Base-by-base conservation (phyloP, 805 yeast genomes). In the Candida caryicola region DNA sequence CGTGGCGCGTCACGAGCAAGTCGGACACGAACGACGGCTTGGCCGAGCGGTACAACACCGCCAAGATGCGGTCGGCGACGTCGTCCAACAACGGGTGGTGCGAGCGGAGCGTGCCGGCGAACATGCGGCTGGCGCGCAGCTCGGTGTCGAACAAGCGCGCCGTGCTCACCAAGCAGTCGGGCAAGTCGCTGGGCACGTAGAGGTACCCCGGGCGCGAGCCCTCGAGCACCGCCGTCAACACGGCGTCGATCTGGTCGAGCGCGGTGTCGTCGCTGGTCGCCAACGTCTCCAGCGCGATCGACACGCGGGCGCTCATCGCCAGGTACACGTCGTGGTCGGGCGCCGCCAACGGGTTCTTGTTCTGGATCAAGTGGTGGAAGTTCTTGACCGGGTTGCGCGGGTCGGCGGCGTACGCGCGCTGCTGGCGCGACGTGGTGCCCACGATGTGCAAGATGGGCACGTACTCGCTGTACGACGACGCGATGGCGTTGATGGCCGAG, bases 371-470 rank as follows among this genome's bases (percentile, higher is more conserved):
- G 54, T 83, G 90, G 54, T 83, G 91, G 39, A 49, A 46, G 43
- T 64, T 64, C 33, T 45, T 45, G 25, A 59, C 53, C 3, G 33
- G 32, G 19, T 17, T 29, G 5, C 32, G 18, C 6, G 36, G 36
- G 17, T 42, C 33, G 4, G 43, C 30, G 2, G 66, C 63, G 25
- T 54, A 52, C n/a, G 21, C 43, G 21, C 45, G 34, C 36, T 60
- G 60, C 32, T 45, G 46, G 7, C 52, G 43, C 13, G 62, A 47
- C 2, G 62, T 49, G 5, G 86, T 80, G 28, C 96, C 96, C 13
- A 89, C 95, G 47, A 89, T 81, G 61, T 87, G 95, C 40, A 88
- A 66, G 2, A 88, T 66, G 5, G 93, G 93, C 30, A 82, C 82
- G 49, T 71, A 76, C 62, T 88, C 96, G 23, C 95, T 84, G 64